phyloP scores from a whole-genome alignment of 805 yeast species.

The Jamesozyma piceae region DNA sequence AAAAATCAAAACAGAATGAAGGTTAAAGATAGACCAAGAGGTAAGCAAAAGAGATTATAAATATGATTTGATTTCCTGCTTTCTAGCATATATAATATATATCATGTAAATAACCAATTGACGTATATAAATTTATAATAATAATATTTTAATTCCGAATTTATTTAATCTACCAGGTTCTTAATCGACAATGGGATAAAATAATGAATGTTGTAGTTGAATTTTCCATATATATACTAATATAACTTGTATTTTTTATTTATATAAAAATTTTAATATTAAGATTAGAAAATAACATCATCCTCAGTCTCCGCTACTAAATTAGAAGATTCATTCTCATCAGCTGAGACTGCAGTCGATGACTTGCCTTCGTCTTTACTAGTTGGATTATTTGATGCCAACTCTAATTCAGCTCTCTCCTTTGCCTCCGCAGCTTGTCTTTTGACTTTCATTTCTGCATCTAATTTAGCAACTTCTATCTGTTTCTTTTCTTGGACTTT shows the following conservation, averaged over 20 bases:
- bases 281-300: constrained; percentile 37
- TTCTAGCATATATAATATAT: background rate
- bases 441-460: constrained; percentile 37
- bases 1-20: constrained; percentile 75
- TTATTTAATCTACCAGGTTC: no score
- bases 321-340: constrained; percentile 3
- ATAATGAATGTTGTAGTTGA: no score
- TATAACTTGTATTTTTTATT: background rate
- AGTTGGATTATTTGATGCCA: background rate
- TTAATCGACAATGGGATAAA: no score
- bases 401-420: constrained; percentile 13
- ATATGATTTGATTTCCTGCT: background rate
- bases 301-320: constrained; percentile 36
- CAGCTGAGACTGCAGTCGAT: background rate
- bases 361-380: background rate
- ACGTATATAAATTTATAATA: background rate
- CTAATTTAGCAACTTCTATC: constrained; percentile 59
- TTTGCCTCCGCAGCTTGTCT: constrained; percentile 22
- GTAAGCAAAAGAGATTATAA: constrained; percentile 33
- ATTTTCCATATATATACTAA: background rate
- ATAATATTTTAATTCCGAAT: background rate
- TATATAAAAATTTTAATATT: no score
- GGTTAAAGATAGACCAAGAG: constrained; percentile 88
- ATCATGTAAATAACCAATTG: background rate
- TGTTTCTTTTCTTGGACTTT: constrained; percentile 94